Conservation (phyloP, 495 filamentous ascomycete species). For the Neurospora sp. region DNA sequence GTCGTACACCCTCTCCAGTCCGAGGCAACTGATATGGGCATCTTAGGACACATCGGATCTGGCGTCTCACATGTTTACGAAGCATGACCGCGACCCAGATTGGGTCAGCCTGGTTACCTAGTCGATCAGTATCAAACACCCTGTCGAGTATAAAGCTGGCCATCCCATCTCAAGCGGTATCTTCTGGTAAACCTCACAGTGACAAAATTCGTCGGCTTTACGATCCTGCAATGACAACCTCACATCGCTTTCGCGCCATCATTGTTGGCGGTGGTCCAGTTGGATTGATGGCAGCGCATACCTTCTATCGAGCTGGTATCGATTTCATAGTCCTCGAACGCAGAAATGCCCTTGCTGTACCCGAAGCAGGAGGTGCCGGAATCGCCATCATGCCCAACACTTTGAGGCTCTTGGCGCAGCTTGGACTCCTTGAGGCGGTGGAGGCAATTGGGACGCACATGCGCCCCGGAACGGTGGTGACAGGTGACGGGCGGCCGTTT, state of each 20-base stretch:
- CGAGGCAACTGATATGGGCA: neutral
- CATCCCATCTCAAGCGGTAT: neutral
- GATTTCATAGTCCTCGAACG: conserved; percentile 43
- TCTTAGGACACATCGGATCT: neutral
- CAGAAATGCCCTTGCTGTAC: conserved; percentile 23
- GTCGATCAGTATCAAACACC: neutral
- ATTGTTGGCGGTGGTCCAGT: conserved; percentile 45
- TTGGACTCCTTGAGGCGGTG: conserved; percentile 29
- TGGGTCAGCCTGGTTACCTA: neutral
- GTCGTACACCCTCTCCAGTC: neutral
- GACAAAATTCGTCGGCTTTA: neutral
- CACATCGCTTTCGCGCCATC: conserved; percentile 12
- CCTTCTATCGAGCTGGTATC: conserved; percentile 32
- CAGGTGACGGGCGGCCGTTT: neutral
- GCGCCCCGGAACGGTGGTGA: conserved; percentile 6
- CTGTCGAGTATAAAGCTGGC: neutral
- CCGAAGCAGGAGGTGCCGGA: conserved; percentile 25
- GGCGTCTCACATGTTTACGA: neutral
- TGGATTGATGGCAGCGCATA: conserved; percentile 40
- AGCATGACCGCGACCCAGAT: neutral
- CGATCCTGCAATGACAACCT: neutral
- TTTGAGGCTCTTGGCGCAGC: conserved; percentile 38
- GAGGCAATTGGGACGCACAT: conserved; percentile 17
- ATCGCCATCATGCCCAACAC: conserved; percentile 26
- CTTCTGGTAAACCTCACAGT: neutral